phyloP scores from a whole-genome alignment of 2,329 filamentous ascomycete genomes.

The Cryoendolithus antarcticus region DNA sequence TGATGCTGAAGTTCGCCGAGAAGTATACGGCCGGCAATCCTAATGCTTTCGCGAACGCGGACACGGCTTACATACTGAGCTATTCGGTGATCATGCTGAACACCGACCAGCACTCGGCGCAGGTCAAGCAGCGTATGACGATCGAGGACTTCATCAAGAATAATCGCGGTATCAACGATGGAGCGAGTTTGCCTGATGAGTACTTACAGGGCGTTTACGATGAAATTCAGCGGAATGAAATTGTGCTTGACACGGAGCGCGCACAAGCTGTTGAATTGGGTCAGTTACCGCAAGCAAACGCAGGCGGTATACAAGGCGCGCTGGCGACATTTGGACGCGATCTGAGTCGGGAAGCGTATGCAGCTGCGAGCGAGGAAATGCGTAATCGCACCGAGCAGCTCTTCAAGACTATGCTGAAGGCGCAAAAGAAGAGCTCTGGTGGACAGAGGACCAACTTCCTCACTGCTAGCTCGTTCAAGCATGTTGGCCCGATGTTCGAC shows the following conservation, averaged over 20 bases:
- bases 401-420: constrained; percentile 85
- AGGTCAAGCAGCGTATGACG: constrained; percentile 80
- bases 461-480: constrained; percentile 82
- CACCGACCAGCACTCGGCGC: constrained; percentile 84
- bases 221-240: constrained; percentile 83
- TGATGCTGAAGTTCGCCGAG: constrained; percentile 98
- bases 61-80: constrained; percentile 89
- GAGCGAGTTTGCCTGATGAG: constrained; percentile 80
- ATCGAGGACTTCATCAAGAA: constrained; percentile 98
- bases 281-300: constrained; percentile 41
- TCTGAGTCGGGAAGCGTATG: constrained; percentile 80
- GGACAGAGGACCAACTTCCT: constrained; percentile 47
- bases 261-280: constrained; percentile 77
- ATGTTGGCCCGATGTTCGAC: constrained; percentile 97
- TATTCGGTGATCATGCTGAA: constrained; percentile 97
- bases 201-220: constrained; percentile 85
- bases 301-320: constrained; percentile 38
- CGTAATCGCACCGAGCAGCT: constrained; percentile 67
- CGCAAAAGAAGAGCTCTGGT: constrained; percentile 46
- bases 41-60: constrained; percentile 93
- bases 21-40: constrained; percentile 91
- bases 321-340: constrained; percentile 86
- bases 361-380: constrained; percentile 94
- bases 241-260: constrained; percentile 84
- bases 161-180: constrained; percentile 96